Percentiles rank a stretch among this genome's conserved stretches.
These are phyloP conservation scores for Thalassiosira allenii DNA, from an alignment of 352 stramenopile genomes.

Conservation along the genomic window DNA sequence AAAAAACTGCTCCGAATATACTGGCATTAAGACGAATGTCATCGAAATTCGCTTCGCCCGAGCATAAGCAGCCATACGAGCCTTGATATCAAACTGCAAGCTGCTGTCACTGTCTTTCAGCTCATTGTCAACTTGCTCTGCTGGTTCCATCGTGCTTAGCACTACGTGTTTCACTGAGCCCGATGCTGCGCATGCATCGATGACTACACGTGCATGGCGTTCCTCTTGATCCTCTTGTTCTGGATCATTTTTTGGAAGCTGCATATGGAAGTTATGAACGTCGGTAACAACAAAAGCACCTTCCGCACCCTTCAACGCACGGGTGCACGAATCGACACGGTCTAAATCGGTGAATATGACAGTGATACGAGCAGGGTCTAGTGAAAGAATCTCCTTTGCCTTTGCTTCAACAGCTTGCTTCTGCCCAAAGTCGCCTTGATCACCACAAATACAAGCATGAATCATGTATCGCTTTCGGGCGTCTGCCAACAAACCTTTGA, in stretches of 20 bases:
- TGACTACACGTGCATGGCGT: conserved; percentile 52
- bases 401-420: no score
- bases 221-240: conserved; percentile 48
- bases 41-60: conserved; percentile 63
- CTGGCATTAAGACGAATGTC: conserved; percentile 70
- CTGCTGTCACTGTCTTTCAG: no score
- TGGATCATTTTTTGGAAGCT: conserved; percentile 7
- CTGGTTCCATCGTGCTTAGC: conserved; percentile 60
- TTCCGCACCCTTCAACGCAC: conserved; percentile 54
- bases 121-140: conserved; percentile 51
- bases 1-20: conserved; percentile 66
- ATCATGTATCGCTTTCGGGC: conserved; percentile 62
- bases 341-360: conserved; percentile 55
- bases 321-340: conserved; percentile 52
- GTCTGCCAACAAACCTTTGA: conserved; percentile 67
- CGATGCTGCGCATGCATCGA: conserved; percentile 66
- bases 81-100: conserved; percentile 64
- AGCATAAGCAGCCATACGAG: conserved; percentile 65
- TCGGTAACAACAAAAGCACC: conserved; percentile 71
- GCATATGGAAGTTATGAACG: conserved; percentile 18
- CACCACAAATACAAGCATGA: conserved; percentile 44
- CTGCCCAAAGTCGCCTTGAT: no score
- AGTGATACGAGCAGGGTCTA: conserved; percentile 54
- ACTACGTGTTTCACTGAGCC: conserved; percentile 63
- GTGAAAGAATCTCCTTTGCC: conserved; percentile 22